Percentiles rank a stretch among this genome's conserved stretches.
Evolutionary conservation across 495 filamentous ascomycete species (phyloP).

Genomic region (Parathielavia appendiculata): DNA sequence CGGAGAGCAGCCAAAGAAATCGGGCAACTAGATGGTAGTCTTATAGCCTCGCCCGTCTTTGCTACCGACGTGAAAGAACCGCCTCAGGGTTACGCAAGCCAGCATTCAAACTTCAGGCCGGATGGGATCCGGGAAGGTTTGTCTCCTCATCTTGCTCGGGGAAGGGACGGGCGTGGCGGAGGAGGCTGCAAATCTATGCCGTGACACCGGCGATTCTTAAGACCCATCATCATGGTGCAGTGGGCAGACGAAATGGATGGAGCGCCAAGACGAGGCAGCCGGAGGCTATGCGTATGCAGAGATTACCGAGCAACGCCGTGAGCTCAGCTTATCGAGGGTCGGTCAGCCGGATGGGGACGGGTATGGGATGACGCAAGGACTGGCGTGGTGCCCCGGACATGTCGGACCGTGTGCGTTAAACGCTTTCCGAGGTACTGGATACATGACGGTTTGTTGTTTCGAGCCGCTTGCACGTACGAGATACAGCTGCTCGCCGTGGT

Average conservation of each 20-base stretch:
- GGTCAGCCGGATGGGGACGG: background rate
- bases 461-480: background rate
- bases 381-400: background rate
- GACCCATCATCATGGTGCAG: background rate
- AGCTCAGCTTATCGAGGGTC: background rate
- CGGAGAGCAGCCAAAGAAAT: background rate
- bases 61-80: background rate
- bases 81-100: background rate
- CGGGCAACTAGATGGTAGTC: background rate
- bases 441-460: background rate
- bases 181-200: background rate
- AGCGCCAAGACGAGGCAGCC: background rate
- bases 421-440: background rate
- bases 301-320: background rate
- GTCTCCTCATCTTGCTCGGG: background rate
- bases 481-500: no score
- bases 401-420: background rate
- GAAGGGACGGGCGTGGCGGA: background rate
- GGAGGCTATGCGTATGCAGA: background rate
- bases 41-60: conserved; percentile 2
- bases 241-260: background rate
- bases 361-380: no score
- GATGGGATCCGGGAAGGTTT: background rate
- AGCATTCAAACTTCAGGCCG: background rate
- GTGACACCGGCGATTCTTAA: background rate